Evolutionary conservation across 2,329 filamentous ascomycete genomes (phyloP), one percentile per base, ranked within the genome.

Genomic region (Xylariaceae sp.): DNA sequence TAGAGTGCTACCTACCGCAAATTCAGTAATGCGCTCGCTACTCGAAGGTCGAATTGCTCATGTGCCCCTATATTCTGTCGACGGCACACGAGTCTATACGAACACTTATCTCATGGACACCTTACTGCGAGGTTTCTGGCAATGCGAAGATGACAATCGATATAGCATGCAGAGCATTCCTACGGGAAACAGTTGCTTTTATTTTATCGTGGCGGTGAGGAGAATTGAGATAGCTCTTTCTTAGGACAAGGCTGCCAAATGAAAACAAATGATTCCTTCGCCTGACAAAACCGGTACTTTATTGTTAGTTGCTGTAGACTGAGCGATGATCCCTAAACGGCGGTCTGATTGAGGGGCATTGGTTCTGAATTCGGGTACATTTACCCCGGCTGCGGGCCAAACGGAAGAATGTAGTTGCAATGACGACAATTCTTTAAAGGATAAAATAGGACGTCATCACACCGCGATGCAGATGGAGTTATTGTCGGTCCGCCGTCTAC

Each of bases 1-100:
- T 79, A 0, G 85, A 88, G 60, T 89, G 88, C 68, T 88, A 86
- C 61, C 74, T 86, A 39, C 83, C 81, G 1, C 78, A 83, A 0
- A 89, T 89, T 69, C 73, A 85, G 61, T 76, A 76, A 64, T 87
- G 84, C 65, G 81, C 78, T 42, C 73, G 79, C 11, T 80, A 84
- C 61, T 76, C 78, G 3, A 74, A 77, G 42, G 79, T 79, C 3
- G 73, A 75, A 14, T 84, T 82, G 33, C 72, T 85, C 57, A 84
- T 84, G 82, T 84, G 81, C 60, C 77, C 76, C 0, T 84, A 85
- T 64, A 88, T 56, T 72, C 82, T 0, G 73, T 89, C 39, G 87
- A 89, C 51, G 86, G 86, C 0, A 75, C 83, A 0, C 85, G 86
- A 0, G 77, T 82, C 2, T 89, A 86, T 58, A 82, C 83, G 0